Evolutionary conservation across 2,329 filamentous ascomycete species (phyloP).

Genomic region (Stagonosporopsis cucurbitacearum): DNA sequence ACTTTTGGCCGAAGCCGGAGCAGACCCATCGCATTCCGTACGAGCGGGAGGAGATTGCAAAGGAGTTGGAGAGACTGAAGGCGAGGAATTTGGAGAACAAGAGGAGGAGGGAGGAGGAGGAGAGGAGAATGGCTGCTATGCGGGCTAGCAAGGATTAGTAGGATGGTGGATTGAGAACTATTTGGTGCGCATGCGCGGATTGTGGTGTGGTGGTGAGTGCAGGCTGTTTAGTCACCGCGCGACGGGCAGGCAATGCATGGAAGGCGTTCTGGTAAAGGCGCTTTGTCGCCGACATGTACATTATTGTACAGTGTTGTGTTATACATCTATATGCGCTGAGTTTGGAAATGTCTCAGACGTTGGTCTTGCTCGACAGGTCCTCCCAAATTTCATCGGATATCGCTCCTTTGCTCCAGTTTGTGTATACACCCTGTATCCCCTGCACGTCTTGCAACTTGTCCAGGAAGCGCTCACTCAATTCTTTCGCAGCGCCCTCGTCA

Average conservation of each 20-base stretch:
- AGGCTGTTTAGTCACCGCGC: background rate
- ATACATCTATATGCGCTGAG: slow-evolving; percentile 31
- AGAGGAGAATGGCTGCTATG: slow-evolving; percentile 28
- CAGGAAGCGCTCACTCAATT: slow-evolving; percentile 64
- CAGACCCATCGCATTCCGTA: slow-evolving; percentile 78
- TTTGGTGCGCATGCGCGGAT: background rate
- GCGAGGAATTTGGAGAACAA: slow-evolving; percentile 55
- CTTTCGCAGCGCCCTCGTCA: slow-evolving; percentile 60
- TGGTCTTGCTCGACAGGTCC: slow-evolving; percentile 47
- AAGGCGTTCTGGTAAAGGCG: slow-evolving; percentile 26
- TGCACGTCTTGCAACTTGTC: slow-evolving; percentile 71
- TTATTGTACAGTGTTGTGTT: slow-evolving; percentile 38
- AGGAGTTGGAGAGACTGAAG: slow-evolving; percentile 77
- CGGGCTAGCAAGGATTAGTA: slow-evolving; percentile 25
- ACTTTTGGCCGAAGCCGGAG: slow-evolving; percentile 89
- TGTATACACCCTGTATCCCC: slow-evolving; percentile 80
- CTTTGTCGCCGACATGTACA: slow-evolving; percentile 19
- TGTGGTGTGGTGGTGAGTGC: background rate
- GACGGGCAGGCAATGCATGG: slow-evolving; percentile 15
- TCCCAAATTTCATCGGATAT: slow-evolving; percentile 49
- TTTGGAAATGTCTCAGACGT: slow-evolving; percentile 32
- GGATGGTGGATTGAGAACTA: background rate
- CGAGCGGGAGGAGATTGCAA: slow-evolving; percentile 81
- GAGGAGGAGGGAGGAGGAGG: slow-evolving; percentile 54
- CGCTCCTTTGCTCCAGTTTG: slow-evolving; percentile 63